Conservation (phyloP, 1,139 yeast genomes). For the Tardiomyces depauwii region DNA sequence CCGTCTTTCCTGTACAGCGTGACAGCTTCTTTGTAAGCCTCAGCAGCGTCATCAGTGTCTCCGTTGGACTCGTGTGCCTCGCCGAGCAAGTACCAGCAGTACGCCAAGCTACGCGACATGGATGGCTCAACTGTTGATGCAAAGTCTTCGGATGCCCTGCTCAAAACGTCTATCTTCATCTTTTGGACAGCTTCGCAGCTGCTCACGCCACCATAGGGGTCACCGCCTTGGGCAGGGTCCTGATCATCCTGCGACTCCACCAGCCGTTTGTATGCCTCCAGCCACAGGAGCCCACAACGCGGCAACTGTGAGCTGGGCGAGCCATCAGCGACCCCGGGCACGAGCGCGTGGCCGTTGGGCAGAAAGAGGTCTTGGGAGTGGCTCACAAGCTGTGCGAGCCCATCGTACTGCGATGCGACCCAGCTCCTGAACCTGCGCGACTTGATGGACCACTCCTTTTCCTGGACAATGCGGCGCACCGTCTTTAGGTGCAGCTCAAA, state of each 20-base stretch:
- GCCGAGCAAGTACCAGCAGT: conserved; percentile 24
- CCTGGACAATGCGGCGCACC: conserved; percentile 23
- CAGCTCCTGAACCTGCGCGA: conserved; percentile 27
- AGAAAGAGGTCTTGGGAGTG: conserved; percentile 35
- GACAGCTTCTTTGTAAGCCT: conserved; percentile 16
- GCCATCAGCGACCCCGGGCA: conserved; percentile 17
- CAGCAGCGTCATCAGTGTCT: conserved; percentile 31
- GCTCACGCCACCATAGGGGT: not conserved
- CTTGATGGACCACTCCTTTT: conserved; percentile 14
- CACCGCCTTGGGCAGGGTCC: not conserved
- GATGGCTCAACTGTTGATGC: conserved; percentile 1
- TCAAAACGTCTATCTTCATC: not conserved
- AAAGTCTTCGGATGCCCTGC: not conserved
- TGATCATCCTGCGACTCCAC: not conserved
- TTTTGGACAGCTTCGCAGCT: not conserved
- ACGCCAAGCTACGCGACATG: not conserved
- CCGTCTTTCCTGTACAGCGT: conserved; percentile 16
- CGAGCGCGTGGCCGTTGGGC: conserved; percentile 27
- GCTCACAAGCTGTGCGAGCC: conserved; percentile 42
- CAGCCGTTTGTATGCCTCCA: conserved; percentile 16
- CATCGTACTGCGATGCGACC: conserved; percentile 31
- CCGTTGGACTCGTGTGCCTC: conserved; percentile 29
- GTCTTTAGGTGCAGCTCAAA: conserved; percentile 52
- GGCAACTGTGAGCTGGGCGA: conserved; percentile 30
- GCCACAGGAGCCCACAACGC: conserved; percentile 35